A percentile compares a stretch with the other conserved stretches of the same genome.
phyloP scores from a whole-genome alignment of 2,329 filamentous ascomycete genomes.

The Rhytidhysteron rufulum region DNA sequence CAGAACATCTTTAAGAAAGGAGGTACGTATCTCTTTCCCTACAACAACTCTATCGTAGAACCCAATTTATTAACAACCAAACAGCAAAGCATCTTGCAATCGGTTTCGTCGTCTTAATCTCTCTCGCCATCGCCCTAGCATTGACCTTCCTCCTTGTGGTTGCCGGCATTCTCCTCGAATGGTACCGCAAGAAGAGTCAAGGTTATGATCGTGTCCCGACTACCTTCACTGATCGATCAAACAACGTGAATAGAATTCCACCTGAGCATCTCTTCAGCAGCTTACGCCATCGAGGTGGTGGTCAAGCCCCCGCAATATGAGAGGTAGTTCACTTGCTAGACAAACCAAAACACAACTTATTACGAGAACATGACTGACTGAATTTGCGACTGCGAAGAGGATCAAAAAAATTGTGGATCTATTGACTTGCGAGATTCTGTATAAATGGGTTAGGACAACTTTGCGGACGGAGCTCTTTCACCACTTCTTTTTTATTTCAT shows the following conservation, averaged over 20 bases:
- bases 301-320: no score
- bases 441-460: no score
- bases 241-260: slow-evolving; percentile 49
- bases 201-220: slow-evolving; percentile 77
- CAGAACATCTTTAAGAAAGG: slow-evolving; percentile 67
- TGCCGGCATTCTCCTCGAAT: slow-evolving; percentile 70
- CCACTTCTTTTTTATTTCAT: no score
- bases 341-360: no score
- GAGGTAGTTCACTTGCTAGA: no score
- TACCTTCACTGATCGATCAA: slow-evolving; percentile 43
- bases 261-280: slow-evolving; percentile 42
- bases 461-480: no score
- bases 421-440: no score
- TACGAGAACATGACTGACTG: no score
- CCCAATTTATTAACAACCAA: neutral
- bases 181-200: slow-evolving; percentile 70
- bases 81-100: slow-evolving; percentile 60
- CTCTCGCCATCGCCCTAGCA: slow-evolving; percentile 71
- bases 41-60: neutral
- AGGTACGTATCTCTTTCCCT: slow-evolving; percentile 47
- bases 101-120: slow-evolving; percentile 77
- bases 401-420: no score
- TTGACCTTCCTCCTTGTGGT: slow-evolving; percentile 75
- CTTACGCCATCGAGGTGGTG: slow-evolving; percentile 26
- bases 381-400: no score